Evolutionary conservation across 2,329 filamentous ascomycete species (phyloP), one percentile per base, ranked within the genome.

Genomic region (Aspergillus felis): DNA sequence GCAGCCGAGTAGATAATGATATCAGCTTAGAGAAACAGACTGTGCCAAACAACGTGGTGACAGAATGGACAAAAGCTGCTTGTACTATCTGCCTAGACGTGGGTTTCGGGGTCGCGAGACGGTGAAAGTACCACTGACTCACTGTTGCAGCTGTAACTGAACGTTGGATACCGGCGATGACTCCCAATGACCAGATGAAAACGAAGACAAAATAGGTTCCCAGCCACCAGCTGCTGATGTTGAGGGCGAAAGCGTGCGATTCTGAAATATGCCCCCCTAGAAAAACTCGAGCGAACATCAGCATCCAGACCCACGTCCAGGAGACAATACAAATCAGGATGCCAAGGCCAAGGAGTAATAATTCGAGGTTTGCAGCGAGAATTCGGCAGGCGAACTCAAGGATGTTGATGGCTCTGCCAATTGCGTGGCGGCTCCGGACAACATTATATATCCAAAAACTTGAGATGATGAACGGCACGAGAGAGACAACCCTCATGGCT

Each of bases 121-220:
- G 91, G 74, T 97, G 93, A 74, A 97, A 99, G 76, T 99, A 99
- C 94, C 94, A 99, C 74, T 99, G 94, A 44, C 91, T 96, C 25
- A 97, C 93, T 0, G 93, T 96, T 10, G 94, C 94, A 25, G 92
- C 93, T 14, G 93, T 96, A 17, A 92, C 94, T 24, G 91, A 88
- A 57, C 94, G 87, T 73, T 99, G 93, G 24, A 97, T 84, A 20
- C 91, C 92, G 57, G 91, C 88, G 70, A 96, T 87, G 57, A 97
- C 85, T 2, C 90, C 89, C 46, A 97, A 80, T 0, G 92, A 94
- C 94, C 94, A 99, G 65, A 97, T 87, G 74, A 97, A 97, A 79
- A 97, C 89, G 58, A 97, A 78, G 64, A 97, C 85, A 76, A 97
- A 99, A 72, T 88, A 96, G 25, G 86, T 83, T n/a, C 90, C 94